Percentiles rank a stretch among this genome's conserved stretches.
Conservation (phyloP, 2,329 filamentous ascomycete genomes). For the Fusarium acutatum region DNA sequence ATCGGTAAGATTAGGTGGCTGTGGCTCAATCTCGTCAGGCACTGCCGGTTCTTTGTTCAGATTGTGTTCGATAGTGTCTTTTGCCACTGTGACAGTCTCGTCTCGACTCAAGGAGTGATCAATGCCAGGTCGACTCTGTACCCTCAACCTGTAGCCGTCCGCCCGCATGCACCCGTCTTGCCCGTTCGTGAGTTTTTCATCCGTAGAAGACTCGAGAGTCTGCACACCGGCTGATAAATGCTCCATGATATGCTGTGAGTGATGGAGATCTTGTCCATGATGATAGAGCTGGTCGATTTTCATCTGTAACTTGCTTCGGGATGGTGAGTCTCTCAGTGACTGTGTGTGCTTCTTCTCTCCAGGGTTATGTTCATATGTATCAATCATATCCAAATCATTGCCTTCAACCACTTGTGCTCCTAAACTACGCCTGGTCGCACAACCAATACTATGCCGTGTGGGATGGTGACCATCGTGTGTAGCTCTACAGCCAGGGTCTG, state of each 20-base stretch:
- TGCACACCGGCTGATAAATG: slow-evolving; percentile 43
- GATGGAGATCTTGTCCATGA: slow-evolving; percentile 47
- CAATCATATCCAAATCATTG: slow-evolving; percentile 2
- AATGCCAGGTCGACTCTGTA: background rate
- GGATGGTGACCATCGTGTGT: slow-evolving; percentile 40
- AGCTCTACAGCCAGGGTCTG: slow-evolving; percentile 42
- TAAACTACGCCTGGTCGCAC: slow-evolving; percentile 28
- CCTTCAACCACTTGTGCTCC: background rate
- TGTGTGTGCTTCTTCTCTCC: background rate
- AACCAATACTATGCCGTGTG: slow-evolving; percentile 47
- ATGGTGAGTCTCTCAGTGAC: background rate
- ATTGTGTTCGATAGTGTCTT: slow-evolving; percentile 12
- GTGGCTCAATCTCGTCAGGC: background rate
- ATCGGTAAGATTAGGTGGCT: slow-evolving; percentile 19
- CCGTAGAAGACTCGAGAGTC: background rate
- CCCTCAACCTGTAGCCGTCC: background rate
- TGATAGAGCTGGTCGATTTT: slow-evolving; percentile 46
- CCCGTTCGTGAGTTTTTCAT: background rate
- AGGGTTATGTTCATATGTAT: slow-evolving; percentile 3
- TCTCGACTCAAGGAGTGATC: slow-evolving; percentile 27
- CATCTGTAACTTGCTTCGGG: slow-evolving; percentile 24
- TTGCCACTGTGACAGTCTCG: slow-evolving; percentile 1
- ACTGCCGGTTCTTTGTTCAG: slow-evolving; percentile 19
- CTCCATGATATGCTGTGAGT: slow-evolving; percentile 47
- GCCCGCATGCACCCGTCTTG: background rate